phyloP scores from a whole-genome alignment of 1,284 basidiomycete species.

The Ustilago esculenta region DNA sequence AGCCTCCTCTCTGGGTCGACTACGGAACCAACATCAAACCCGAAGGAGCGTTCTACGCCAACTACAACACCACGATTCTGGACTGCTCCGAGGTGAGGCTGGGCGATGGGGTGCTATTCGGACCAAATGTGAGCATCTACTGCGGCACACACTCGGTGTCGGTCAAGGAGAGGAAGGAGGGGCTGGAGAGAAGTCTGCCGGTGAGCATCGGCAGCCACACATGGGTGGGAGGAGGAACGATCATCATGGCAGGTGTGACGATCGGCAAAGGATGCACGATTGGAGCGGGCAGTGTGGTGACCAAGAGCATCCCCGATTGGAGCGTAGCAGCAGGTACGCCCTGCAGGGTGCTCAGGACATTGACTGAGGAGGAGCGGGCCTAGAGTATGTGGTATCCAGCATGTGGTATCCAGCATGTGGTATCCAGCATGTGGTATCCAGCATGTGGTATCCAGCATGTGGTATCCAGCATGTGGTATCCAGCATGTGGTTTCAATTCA shows the following conservation, averaged over 20 bases:
- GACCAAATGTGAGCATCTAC: slow-evolving; percentile 57
- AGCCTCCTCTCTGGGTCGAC: slow-evolving; percentile 49
- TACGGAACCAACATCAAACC: slow-evolving; percentile 61
- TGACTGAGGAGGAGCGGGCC: slow-evolving; percentile 49
- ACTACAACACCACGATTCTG: slow-evolving; percentile 56
- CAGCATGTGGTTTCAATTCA: too few species aligned
- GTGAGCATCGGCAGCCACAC: slow-evolving; percentile 50
- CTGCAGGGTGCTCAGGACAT: slow-evolving; percentile 68
- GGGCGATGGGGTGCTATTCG: slow-evolving; percentile 55
- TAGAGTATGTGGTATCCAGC: too few species aligned
- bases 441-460: too few species aligned
- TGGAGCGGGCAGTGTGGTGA: slow-evolving; percentile 70
- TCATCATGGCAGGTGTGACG: slow-evolving; percentile 69
- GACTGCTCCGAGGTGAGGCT: slow-evolving; percentile 53
- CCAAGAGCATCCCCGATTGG: slow-evolving; percentile 68
- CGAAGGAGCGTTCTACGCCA: slow-evolving; percentile 56
- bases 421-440: too few species aligned
- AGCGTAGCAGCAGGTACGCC: slow-evolving; percentile 70
- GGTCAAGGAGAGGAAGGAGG: slow-evolving; percentile 49
- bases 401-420: too few species aligned
- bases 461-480: too few species aligned
- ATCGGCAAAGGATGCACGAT: slow-evolving; percentile 70
- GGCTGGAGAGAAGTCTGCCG: slow-evolving; percentile 52
- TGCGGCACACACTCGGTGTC: slow-evolving; percentile 52
- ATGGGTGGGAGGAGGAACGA: slow-evolving; percentile 68